phyloP scores from a whole-genome alignment of 306 rosid genomes.

The Acacia crassicarpa region DNA sequence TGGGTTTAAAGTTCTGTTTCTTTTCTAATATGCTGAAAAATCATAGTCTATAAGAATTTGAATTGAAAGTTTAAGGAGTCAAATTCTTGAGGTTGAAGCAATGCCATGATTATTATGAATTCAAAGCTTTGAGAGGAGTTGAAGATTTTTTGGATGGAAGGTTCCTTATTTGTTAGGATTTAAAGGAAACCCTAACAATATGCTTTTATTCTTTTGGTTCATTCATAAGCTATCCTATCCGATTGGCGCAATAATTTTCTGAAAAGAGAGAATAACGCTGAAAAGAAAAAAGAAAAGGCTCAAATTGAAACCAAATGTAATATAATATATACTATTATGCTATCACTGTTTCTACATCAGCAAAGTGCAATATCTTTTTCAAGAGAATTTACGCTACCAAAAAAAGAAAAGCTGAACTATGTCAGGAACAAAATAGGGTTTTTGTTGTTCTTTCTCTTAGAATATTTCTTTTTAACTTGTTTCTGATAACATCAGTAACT shows the following conservation, averaged over 20 bases:
- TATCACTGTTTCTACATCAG: conserved; percentile 23
- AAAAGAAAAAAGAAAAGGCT: conserved; percentile 12
- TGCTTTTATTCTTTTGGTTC: conserved; percentile 20
- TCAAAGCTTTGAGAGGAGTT: conserved; percentile 10
- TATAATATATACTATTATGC: conserved; percentile 18
- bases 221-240: conserved; percentile 32
- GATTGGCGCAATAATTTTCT: conserved; percentile 43
- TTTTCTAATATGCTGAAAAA: not conserved
- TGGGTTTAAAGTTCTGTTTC: not conserved
- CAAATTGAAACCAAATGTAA: conserved; percentile 2
- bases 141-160: not conserved
- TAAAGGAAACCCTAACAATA: no score
- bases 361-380: conserved; percentile 29
- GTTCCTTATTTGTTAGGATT: no score
- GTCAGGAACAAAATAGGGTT: not conserved
- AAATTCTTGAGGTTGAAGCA: conserved; percentile 26
- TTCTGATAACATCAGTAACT: conserved; percentile 19
- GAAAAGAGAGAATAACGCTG: conserved; percentile 21
- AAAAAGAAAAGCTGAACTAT: not conserved
- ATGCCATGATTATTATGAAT: conserved; percentile 23
- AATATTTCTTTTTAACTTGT: conserved; percentile 10
- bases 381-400: conserved; percentile 24
- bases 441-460: not conserved
- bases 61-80: conserved; percentile 4
- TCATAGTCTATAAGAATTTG: not conserved